Percentiles rank a stretch among this genome's conserved stretches.
Conservation (phyloP, 2,329 filamentous ascomycete genomes). For the Keithomyces neogunnii region DNA sequence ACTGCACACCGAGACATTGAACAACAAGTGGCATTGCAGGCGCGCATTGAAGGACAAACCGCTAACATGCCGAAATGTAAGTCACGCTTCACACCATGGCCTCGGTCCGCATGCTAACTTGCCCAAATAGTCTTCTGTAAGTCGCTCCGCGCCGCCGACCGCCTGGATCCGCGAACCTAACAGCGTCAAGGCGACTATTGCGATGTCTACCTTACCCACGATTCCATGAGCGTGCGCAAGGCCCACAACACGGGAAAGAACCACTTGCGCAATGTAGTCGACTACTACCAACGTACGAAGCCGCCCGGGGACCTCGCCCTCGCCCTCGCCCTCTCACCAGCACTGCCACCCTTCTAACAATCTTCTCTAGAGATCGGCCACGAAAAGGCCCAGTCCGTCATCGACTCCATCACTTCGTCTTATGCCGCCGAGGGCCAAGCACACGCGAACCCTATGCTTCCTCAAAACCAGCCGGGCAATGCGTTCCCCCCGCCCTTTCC, state of each 20-base stretch:
- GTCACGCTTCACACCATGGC: not conserved
- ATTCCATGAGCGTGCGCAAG: slow-evolving; percentile 99
- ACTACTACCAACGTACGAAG: slow-evolving; percentile 85
- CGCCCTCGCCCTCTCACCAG: not conserved
- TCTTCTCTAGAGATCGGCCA: slow-evolving; percentile 76
- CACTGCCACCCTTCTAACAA: not conserved
- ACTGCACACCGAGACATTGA: not conserved
- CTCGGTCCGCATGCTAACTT: slow-evolving; percentile 26
- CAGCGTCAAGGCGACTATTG: slow-evolving; percentile 70
- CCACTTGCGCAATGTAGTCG: slow-evolving; percentile 92
- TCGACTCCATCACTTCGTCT: slow-evolving; percentile 93
- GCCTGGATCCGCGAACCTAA: slow-evolving; percentile 9
- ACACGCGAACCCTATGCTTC: slow-evolving; percentile 75
- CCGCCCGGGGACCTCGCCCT: not conserved
- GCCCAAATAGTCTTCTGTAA: slow-evolving; percentile 20
- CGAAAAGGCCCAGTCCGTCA: slow-evolving; percentile 96
- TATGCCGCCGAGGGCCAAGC: slow-evolving; percentile 92
- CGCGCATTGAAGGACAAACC: not conserved
- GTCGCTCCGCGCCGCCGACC: slow-evolving; percentile 1
- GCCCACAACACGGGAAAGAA: slow-evolving; percentile 96
- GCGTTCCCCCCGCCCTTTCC: slow-evolving; percentile 46
- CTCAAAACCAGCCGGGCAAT: slow-evolving; percentile 54
- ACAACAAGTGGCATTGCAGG: not conserved
- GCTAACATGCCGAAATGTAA: slow-evolving; percentile 9
- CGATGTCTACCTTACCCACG: slow-evolving; percentile 99